Evolutionary conservation across 225 moss, liverwort and hornwort genomes (phyloP).

Genomic region (Polytrichum commune): DNA sequence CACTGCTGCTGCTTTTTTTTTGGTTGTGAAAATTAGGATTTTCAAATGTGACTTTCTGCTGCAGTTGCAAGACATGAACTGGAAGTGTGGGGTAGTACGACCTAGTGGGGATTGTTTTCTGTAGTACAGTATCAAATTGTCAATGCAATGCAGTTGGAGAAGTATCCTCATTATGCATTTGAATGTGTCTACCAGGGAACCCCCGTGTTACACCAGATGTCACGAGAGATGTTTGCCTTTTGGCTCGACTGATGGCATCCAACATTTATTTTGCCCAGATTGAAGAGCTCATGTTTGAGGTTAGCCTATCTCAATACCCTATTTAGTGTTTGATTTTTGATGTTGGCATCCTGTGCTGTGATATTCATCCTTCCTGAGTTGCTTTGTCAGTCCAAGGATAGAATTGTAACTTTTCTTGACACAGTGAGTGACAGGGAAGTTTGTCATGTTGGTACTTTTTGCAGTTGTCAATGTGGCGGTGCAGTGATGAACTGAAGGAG

Average conservation of each 20-base stretch:
- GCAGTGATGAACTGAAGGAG: conserved; percentile 60
- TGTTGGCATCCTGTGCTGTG: not conserved
- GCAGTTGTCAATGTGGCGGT: conserved; percentile 76
- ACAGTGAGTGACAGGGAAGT: not conserved
- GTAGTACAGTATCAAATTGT: not conserved
- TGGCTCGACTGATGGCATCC: conserved; percentile 60
- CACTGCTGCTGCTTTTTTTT: not conserved
- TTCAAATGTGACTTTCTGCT: too few relatives aligned
- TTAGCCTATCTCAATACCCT: not conserved
- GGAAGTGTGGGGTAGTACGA: too few relatives aligned
- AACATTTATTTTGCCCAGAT: conserved; percentile 64
- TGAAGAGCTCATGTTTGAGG: conserved; percentile 68
- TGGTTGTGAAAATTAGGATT: not conserved
- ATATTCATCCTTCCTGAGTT: not conserved
- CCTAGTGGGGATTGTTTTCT: too few relatives aligned
- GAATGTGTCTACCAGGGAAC: conserved; percentile 33
- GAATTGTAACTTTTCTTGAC: not conserved
- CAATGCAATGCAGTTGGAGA: not conserved
- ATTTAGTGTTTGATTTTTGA: too few relatives aligned
- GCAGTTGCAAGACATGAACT: too few relatives aligned
- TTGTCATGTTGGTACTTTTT: conserved; percentile 12
- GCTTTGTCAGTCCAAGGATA: not conserved
- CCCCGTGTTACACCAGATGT: conserved; percentile 64
- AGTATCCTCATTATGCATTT: conserved; percentile 9
- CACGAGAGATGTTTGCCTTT: conserved; percentile 62